Base-by-base conservation (phyloP, 129 eudicot species). In the Flaveria sonorensis region DNA sequence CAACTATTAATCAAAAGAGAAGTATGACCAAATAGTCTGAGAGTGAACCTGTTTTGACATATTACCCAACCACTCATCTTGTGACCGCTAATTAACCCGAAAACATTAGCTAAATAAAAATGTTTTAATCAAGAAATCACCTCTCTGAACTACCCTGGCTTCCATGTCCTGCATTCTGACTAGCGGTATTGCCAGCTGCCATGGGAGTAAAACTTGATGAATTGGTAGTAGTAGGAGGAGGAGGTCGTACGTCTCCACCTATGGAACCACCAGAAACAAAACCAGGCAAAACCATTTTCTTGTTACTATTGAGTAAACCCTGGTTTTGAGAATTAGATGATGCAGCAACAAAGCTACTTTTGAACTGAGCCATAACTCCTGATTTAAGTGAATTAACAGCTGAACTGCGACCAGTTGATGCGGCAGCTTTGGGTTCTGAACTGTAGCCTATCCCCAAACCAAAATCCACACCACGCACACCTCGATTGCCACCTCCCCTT, bases 381-480 rank as follows among this genome's bases (percentile, higher is more conserved):
- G 98, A 84, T 82, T 83, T 94, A 70, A 83, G 77, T n/a, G 98
- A 89, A 75, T 87, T 87, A 71, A 87, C 89, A 48, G 92, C 96
- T 15, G 93, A 84, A 65, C 91, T 53, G 28, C 96, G 93, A 84
- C 85, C 73, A 28, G 89, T 74, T 20, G 96, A 80, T 40, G 90
- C 23, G 30, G 67, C 59, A 55, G 12, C 52, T 46, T 78, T 84
- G 39, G 97, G 70, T 77, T 89, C 97, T 19, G 91, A 6, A 76
- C 26, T 89, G 82, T 94, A 94, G 19, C 98, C 98, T 61, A 94
- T 90, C 28, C 98, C 98, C 91, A 94, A 81, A 66, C 98, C 98
- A 77, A 85, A 94, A 80, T 94, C 98, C 84, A 93, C 98, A 53
- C 98, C 98, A 23, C 98, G 96, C 43, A 93, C 98, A 51, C 98